Evolutionary conservation across 1,284 basidiomycete genomes (phyloP), one percentile per base, ranked within the genome.

Genomic region (Trichosporon coremiiforme): DNA sequence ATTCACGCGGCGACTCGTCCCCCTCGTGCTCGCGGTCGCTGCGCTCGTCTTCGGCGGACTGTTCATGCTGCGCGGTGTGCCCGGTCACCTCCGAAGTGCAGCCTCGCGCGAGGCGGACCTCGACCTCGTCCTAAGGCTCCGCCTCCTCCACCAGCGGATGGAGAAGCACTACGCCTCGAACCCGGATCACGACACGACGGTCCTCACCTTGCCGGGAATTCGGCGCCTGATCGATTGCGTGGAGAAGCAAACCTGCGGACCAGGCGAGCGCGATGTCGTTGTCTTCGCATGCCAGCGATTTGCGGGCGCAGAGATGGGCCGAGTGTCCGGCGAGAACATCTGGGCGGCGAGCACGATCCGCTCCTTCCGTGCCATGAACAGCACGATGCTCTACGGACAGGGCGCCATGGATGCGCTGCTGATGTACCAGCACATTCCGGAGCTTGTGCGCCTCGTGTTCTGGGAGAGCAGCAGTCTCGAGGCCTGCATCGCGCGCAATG

Each of bases 371-470:
- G 68, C 70, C 1, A 69, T 78, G 45, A 76, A 76, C 63, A 75
- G 76, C 66, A 79, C 79, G 10, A 55, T 77, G 1, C 65, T 82
- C 4, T 77, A 75, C 68, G 71, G 72, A 2, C 70, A 69, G 62
- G 71, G 71, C 25, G 45, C 67, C 17, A 70, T 75, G 66, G 78
- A 80, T 33, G 73, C 77, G 8, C 67, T 78, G 20, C 70, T 75
- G 15, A 70, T 80, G 20, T 80, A 82, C 71, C 74, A 79, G 64
- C 71, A 71, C 35, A 70, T 82, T 17, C 71, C 75, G 15, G 71
- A 72, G 45, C 36, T 69, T 10, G 75, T 82, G 29, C 66, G 70
- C 9, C 62, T 75, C 31, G 70, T 82, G 29, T 65, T 82, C 33
- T 76, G 76, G 71, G 76, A 78, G 62, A 64, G 53, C 0, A 4